Base-by-base conservation (phyloP, 139 green algal genomes). In the Klebsormidium nitens region DNA sequence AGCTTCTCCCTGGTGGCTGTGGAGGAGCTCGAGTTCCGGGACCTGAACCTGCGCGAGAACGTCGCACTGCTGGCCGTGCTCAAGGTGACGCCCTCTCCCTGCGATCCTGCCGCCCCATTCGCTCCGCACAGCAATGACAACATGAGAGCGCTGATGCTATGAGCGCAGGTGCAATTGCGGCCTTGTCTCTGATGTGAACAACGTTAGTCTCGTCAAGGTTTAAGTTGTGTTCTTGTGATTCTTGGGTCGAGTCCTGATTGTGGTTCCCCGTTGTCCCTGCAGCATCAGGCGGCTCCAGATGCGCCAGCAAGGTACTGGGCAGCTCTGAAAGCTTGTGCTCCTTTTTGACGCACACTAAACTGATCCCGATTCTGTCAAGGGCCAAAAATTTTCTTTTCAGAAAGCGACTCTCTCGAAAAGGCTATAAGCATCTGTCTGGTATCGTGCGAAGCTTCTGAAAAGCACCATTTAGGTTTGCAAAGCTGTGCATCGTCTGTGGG, bases 1-100 rank as follows among this genome's bases (percentile, higher is more conserved):
- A 8, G 52, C 6, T 19, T 61, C 17, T n/a, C 6, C 6, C n/a
- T 34, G 28, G 52, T 61, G 52, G 34, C 29, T 5, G 38, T 38
- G 26, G 52, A 80, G 2, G 36, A 44, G 17, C 59, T 95, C 11
- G 36, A 75, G 2, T 91, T 90, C 35, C 48, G 46, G 2, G 47
- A 82, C 1, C 66, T 82, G 3, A 81, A 72, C 0, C 69, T 96
- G 37, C 75, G 85, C 1, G 85, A 96, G 72, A 96, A 96, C 49
- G 89, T 94, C 8, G 87, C 84, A 0, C 75, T 90, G 64, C 42
- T 94, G 31, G 69, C 81, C 2, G 50, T 78, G 17, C 79, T 91
- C 19, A 6, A 36, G 60, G 29, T 23, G 26, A 2, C 14, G 37
- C 36, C n/a, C n/a, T n/a, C n/a, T n/a, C n/a, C n/a, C n/a, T n/a